Conservation (phyloP, 2,329 filamentous ascomycete species). For the Metarhizium anisopliae region DNA sequence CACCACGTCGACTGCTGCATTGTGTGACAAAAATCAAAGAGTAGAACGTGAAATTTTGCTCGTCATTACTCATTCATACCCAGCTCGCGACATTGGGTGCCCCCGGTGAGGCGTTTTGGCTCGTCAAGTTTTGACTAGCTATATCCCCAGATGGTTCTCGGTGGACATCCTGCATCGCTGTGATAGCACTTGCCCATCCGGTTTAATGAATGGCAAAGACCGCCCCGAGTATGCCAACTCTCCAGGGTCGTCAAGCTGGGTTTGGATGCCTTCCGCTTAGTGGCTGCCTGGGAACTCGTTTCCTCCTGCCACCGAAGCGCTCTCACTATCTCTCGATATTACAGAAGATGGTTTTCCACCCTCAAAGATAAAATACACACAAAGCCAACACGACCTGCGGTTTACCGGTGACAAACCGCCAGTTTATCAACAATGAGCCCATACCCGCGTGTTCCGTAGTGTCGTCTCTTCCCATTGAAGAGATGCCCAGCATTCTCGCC, state of each 20-base stretch:
- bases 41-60: not conserved
- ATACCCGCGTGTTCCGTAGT: slow-evolving; percentile 7
- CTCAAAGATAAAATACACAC: slow-evolving; percentile 35
- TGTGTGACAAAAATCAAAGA: not conserved
- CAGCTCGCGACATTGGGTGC: not conserved
- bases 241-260: not conserved
- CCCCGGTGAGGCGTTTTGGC: not conserved
- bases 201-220: not conserved
- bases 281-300: not conserved
- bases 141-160: not conserved
- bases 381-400: slow-evolving; percentile 18
- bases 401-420: slow-evolving; percentile 12
- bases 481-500: slow-evolving; percentile 22
- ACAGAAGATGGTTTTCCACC: slow-evolving; percentile 33
- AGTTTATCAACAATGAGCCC: slow-evolving; percentile 9
- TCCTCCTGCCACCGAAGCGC: not conserved
- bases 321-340: slow-evolving; percentile 27
- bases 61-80: not conserved
- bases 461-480: slow-evolving; percentile 25
- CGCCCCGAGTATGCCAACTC: not conserved
- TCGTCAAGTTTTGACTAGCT: not conserved
- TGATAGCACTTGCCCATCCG: not conserved
- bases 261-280: not conserved
- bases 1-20: not conserved
- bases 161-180: not conserved